phyloP scores from a whole-genome alignment of 768 basidiomycete genomes.

The Lactifluus hygrophoroides region DNA sequence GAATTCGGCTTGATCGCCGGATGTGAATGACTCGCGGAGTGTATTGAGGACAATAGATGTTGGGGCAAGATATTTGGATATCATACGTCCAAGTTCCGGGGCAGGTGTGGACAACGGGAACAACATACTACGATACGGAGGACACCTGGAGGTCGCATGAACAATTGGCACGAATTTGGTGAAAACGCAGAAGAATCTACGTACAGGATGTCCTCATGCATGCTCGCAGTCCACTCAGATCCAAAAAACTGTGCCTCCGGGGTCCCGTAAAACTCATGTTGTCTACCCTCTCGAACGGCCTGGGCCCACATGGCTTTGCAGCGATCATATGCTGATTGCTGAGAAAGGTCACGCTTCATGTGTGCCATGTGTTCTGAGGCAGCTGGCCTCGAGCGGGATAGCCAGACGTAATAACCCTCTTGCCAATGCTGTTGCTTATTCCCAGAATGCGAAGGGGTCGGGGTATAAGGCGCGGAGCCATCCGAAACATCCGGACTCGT shows the following conservation, averaged over 20 bases:
- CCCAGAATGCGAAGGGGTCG: constrained; percentile 16
- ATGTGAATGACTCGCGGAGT: constrained; percentile 43
- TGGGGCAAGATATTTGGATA: constrained; percentile 50
- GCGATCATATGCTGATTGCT: constrained; percentile 38
- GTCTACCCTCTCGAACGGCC: constrained; percentile 44
- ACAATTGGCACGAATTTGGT: not conserved
- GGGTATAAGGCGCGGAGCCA: constrained; percentile 4
- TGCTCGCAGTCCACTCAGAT: constrained; percentile 12
- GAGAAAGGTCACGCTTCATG: constrained; percentile 50
- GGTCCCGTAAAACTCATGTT: constrained; percentile 14
- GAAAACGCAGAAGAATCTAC: not conserved
- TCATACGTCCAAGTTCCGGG: constrained; percentile 42
- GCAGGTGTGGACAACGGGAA: constrained; percentile 51
- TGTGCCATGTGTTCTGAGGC: constrained; percentile 46
- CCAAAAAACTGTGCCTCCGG: constrained; percentile 14
- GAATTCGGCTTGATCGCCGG: constrained; percentile 53
- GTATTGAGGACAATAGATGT: constrained; percentile 43
- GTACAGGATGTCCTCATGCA: constrained; percentile 18
- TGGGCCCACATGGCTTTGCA: constrained; percentile 38
- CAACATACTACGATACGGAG: constrained; percentile 36
- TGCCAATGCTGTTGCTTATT: constrained; percentile 53
- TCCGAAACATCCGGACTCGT: not conserved
- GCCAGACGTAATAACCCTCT: constrained; percentile 72
- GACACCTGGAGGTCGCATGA: constrained; percentile 6
- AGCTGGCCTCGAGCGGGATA: constrained; percentile 43